Conservation (phyloP, 2,329 filamentous ascomycete species). For the Sporothrix inflata region DNA sequence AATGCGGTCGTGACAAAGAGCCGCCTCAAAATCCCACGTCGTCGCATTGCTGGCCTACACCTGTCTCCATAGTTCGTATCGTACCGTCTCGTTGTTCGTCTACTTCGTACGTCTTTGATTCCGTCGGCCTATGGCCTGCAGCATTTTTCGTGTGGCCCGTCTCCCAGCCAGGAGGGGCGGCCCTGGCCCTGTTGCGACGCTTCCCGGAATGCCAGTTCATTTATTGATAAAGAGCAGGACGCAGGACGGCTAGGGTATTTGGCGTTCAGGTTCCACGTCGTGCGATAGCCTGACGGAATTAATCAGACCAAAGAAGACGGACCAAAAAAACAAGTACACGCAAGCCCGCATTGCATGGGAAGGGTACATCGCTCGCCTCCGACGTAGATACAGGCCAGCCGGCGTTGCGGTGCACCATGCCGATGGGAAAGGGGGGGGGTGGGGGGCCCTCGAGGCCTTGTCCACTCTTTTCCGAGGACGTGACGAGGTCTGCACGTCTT, state of each 20-base stretch:
- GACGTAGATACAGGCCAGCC: neutral
- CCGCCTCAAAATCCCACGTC: neutral
- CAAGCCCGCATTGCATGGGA: constrained; percentile 8
- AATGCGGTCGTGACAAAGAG: neutral
- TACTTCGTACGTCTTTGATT: neutral
- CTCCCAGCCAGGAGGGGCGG: neutral
- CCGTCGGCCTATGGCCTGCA: neutral
- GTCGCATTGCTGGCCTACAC: neutral
- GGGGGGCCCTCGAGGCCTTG: neutral
- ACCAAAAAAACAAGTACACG: neutral
- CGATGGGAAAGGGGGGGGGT: constrained; percentile 17
- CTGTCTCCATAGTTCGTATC: neutral
- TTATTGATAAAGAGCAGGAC: constrained; percentile 4
- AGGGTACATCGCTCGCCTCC: neutral
- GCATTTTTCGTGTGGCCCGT: no score
- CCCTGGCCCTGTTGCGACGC: constrained; percentile 4
- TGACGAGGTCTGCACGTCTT: neutral
- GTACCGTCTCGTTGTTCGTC: neutral
- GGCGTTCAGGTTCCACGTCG: neutral
- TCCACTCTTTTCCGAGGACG: neutral
- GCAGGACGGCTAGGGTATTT: constrained; percentile 5
- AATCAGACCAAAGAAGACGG: neutral
- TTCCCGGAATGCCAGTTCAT: constrained; percentile 9
- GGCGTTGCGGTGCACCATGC: constrained; percentile 23
- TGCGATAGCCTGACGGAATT: neutral